Base-by-base conservation (phyloP, 164 flowering plant genomes). In the Umbellularia californica region DNA sequence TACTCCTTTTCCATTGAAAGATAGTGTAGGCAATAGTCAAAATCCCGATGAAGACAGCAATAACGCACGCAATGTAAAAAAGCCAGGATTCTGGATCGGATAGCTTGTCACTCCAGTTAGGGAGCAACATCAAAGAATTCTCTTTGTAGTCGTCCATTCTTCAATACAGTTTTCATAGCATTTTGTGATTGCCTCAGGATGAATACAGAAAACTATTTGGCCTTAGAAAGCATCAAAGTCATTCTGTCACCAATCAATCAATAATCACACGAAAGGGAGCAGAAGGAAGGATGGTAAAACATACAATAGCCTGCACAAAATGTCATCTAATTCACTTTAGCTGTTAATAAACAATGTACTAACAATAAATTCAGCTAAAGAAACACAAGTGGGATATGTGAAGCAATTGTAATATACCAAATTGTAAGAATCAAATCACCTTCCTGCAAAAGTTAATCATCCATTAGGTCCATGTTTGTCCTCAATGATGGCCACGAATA, bases 1-100 rank as follows among this genome's bases (percentile, higher is more conserved):
- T 89, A 77, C 88, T 92, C 81, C 91, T 85, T 84, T 94, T 90
- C 99, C 98, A 96, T 67, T 92, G 99, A 76, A 88, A 92, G 73
- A 97, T 90, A 3, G 95, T 91, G 79, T 87, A 96, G 33, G 84
- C 84, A 72, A 96, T 86, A 52, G 98, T 93, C 65, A 88, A 63
- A 70, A 91, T 82, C 50, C 99, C 98, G 77, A 92, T 84, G 22
- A 93, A 51, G 47, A 85, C 93, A 77, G 92, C 92, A 82, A 79
- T 70, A 71, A 91, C 71, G 76, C 88, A 90, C 70, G 95, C 88
- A 55, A 85, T 15, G 47, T 91, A 74, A 58, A 96, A 85, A 71
- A 92, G 77, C 25, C 75, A 83, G 50, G 93, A 90, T 41, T 91
- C 97, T n/a, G 70, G 83, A 74, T 85, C 80, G 63, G 85, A 74